A percentile compares a stretch with the other conserved stretches of the same genome.
Evolutionary conservation across 2,329 filamentous ascomycete species (phyloP).

Genomic region (Scedosporium boydii): DNA sequence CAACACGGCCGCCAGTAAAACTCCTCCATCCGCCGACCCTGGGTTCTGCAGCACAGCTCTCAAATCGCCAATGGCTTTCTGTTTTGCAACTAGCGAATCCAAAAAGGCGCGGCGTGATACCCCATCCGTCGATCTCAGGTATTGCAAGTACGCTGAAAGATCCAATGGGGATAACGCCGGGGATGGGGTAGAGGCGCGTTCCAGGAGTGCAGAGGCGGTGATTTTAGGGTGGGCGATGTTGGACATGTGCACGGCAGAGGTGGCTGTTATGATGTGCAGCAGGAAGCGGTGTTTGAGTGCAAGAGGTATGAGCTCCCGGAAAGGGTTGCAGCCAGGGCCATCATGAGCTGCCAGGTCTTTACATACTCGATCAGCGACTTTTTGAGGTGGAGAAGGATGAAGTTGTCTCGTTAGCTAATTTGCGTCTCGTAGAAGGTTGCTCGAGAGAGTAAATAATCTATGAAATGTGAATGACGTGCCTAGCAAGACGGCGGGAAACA

Average conservation of each 20-base stretch:
- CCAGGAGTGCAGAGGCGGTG: conserved; percentile 13
- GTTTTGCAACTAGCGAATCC: conserved; percentile 36
- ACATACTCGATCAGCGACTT: conserved; percentile 39
- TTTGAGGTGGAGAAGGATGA: not conserved
- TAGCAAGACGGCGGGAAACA: not conserved
- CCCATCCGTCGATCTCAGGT: conserved; percentile 27
- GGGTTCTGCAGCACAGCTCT: conserved; percentile 28
- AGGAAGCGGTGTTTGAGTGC: conserved; percentile 35
- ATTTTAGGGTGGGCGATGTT: conserved; percentile 29
- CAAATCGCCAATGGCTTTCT: conserved; percentile 34
- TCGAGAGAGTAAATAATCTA: conserved; percentile 13
- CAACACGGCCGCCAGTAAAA: conserved; percentile 36
- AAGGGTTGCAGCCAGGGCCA: conserved; percentile 34
- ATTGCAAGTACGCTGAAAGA: conserved; percentile 25
- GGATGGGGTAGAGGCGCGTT: not conserved
- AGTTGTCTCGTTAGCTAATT: conserved; percentile 2
- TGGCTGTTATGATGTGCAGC: conserved; percentile 37
- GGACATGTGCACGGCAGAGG: conserved; percentile 39
- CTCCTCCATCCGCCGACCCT: conserved; percentile 31
- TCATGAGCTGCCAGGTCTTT: conserved; percentile 44
- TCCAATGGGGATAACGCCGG: conserved; percentile 19
- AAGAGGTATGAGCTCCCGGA: conserved; percentile 37
- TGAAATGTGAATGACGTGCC: not conserved
- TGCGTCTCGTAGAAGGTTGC: conserved; percentile 1
- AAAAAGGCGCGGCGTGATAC: conserved; percentile 30